Percentiles rank a stretch among this genome's conserved stretches.
Evolutionary conservation across 106 monocot genomes (phyloP).

Genomic region (Dactylorhiza incarnata): DNA sequence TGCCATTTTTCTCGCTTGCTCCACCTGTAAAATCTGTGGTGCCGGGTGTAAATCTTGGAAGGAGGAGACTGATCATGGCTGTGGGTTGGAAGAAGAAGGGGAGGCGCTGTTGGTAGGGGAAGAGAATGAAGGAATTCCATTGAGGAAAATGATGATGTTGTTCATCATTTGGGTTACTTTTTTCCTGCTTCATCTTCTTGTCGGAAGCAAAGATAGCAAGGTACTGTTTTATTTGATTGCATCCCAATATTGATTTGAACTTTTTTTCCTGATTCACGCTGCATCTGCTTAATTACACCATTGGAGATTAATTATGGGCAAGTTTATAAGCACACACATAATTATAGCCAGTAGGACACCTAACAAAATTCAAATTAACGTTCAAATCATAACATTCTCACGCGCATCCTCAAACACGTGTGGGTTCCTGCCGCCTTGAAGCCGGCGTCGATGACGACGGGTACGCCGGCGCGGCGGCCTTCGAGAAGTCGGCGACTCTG

Average conservation of each 20-base stretch:
- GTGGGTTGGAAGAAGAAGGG: slow-evolving; percentile 6
- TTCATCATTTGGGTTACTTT: slow-evolving; percentile 61
- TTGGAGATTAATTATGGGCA: too few relatives aligned
- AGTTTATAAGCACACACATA: too few relatives aligned
- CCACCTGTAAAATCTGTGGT: slow-evolving; percentile 47
- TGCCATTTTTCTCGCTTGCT: slow-evolving; percentile 37
- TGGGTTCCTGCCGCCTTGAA: not conserved
- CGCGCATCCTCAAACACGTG: too few relatives aligned
- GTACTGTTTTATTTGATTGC: slow-evolving; percentile 13
- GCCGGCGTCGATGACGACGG: not conserved
- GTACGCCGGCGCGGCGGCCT: not conserved
- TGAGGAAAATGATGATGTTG: slow-evolving; percentile 47
- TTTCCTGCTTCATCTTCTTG: slow-evolving; percentile 50
- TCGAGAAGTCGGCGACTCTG: slow-evolving; percentile 6
- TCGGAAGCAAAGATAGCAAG: slow-evolving; percentile 41
- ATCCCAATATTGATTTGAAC: too few relatives aligned
- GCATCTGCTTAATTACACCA: too few relatives aligned
- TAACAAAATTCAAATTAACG: too few relatives aligned
- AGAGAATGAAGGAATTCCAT: slow-evolving; percentile 8
- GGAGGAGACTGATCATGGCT: slow-evolving; percentile 27
- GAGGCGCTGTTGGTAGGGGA: slow-evolving; percentile 23
- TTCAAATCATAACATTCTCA: too few relatives aligned
- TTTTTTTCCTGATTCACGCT: too few relatives aligned
- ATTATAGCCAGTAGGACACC: too few relatives aligned
- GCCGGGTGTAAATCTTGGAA: slow-evolving; percentile 55